Evolutionary conservation across 768 basidiomycete genomes (phyloP).

Genomic region (Boletus subcaerulescens): DNA sequence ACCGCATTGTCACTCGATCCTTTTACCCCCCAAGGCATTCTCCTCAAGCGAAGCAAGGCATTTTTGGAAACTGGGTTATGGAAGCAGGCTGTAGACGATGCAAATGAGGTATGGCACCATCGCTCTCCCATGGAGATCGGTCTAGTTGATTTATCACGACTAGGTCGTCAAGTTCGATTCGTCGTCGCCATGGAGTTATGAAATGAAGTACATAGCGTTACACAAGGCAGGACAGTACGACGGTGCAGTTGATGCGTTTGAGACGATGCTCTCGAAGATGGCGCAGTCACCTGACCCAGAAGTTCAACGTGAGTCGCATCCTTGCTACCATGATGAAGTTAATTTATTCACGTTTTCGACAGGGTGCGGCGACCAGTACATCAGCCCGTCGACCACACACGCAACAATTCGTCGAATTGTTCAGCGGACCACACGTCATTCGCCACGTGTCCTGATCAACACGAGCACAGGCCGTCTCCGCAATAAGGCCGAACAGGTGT

Average conservation of each 20-base stretch:
- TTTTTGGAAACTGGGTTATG: too few relatives aligned
- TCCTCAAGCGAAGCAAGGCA: background rate
- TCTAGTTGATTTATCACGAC: background rate
- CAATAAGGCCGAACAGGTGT: background rate
- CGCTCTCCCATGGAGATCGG: background rate
- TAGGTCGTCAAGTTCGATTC: too few relatives aligned
- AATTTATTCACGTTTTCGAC: background rate
- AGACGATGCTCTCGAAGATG: too few relatives aligned
- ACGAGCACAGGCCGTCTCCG: background rate
- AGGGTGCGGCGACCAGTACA: background rate
- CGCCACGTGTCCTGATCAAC: background rate
- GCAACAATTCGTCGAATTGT: background rate
- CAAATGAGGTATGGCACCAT: too few relatives aligned
- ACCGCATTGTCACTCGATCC: background rate
- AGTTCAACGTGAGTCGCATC: background rate
- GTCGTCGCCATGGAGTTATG: too few relatives aligned
- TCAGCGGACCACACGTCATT: background rate
- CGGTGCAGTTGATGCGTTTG: too few relatives aligned
- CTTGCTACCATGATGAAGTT: background rate
- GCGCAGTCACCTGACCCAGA: background rate
- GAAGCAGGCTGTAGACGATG: too few relatives aligned
- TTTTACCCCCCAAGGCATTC: background rate
- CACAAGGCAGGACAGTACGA: too few relatives aligned
- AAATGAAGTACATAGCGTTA: too few relatives aligned
- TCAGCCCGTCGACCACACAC: background rate